Evolutionary conservation across 164 flowering plant genomes (phyloP), one percentile per base, ranked within the genome.

Genomic region (Platanus orientalis): DNA sequence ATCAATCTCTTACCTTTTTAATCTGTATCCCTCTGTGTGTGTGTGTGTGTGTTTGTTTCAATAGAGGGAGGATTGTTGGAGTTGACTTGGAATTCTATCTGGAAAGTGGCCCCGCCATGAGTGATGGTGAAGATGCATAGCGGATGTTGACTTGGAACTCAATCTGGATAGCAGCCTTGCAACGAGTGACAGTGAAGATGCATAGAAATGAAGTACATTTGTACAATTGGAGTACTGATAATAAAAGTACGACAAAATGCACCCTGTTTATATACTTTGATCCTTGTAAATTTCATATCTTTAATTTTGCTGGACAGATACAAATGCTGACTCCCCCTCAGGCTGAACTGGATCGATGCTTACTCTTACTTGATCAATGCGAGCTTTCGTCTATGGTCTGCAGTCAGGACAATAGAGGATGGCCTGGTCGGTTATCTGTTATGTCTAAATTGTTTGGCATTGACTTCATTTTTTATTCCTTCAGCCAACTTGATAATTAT

Each of bases 11-110:
- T 20, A 0, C 9, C 16, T 11, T 47, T 1, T 25, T 12, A 4
- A 16, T 13, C 6, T 3, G 36, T 7, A 10, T 36, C 11, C n/a
- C 14, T 24, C 42, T 17, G n/a, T 64, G 32, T 36, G n/a, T 57
- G 62, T 12, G 25, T 48, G 17, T 28, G 42, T 4, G 39, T 4
- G 9, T 36, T 36, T 36, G 24, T 10, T 19, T 39, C 9, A 47
- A 54, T 76, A 85, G 90, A 67, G 86, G 80, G 57, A 78, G 90
- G 78, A 71, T 79, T 20, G 87, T 79, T 64, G 85, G 80, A 26
- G 56, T 76, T 4, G 88, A 83, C 65, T 72, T 85, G 0, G 90
- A 79, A 32, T 76, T 86, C 67, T 80, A 68, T 51, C 78, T 83
- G 3, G 87, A 88, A 54, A 70, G 75, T 32, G 79, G 61, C 21